Conservation (phyloP, 2,329 filamentous ascomycete species). For the Neodidymelliopsis sp. region DNA sequence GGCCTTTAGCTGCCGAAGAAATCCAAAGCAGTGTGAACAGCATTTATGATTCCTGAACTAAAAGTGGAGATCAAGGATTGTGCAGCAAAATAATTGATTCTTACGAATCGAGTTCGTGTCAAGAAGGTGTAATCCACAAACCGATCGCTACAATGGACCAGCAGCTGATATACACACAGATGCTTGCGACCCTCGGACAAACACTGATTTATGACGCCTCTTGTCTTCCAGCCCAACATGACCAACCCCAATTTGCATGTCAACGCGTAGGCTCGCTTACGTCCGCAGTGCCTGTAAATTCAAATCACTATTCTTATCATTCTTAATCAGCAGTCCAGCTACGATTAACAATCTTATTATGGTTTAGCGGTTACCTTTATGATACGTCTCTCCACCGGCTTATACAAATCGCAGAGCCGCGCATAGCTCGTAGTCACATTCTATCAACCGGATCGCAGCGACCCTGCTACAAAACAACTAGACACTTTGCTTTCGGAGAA, state of each 20-base stretch:
- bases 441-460: background rate
- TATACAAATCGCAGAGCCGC: constrained; percentile 28
- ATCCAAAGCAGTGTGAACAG: background rate
- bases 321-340: constrained; percentile 39
- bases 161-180: background rate
- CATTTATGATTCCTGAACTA: background rate
- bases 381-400: too few species aligned
- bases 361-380: constrained; percentile 23
- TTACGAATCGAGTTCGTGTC: background rate
- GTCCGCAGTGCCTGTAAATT: constrained; percentile 18
- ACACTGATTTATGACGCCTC: background rate
- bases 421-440: constrained; percentile 19
- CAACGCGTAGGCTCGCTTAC: constrained; percentile 23
- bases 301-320: constrained; percentile 35
- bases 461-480: background rate
- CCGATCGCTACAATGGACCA: background rate
- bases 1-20: background rate
- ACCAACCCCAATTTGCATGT: background rate
- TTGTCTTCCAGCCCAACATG: background rate
- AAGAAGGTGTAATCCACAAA: background rate
- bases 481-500: constrained; percentile 21
- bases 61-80: background rate
- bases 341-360: constrained; percentile 23
- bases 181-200: background rate
- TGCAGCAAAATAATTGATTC: background rate